phyloP scores from a whole-genome alignment of 352 stramenopile genomes.

The Thraustotheca clavata region DNA sequence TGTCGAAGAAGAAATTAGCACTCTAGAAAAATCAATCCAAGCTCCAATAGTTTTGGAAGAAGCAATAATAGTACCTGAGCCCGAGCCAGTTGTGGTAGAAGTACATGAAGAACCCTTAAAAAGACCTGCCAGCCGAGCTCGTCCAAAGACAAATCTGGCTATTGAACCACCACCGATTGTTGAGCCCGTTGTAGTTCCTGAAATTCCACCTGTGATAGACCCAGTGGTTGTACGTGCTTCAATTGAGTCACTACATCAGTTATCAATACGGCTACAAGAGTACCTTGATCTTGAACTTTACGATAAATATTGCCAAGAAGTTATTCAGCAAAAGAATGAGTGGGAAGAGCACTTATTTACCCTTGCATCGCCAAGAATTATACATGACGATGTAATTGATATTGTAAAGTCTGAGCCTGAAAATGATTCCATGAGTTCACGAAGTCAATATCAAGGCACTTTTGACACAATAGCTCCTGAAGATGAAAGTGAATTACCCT shows the following conservation, averaged over 20 bases:
- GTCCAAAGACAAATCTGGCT: background rate
- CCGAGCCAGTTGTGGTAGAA: background rate
- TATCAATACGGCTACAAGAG: background rate
- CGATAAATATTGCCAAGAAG: conserved; percentile 7
- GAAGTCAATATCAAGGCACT: background rate
- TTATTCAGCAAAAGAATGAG: background rate
- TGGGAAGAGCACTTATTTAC: background rate
- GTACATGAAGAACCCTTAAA: background rate
- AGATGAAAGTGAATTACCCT: background rate
- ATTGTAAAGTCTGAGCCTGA: background rate
- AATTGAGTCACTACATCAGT: background rate
- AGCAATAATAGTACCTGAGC: background rate
- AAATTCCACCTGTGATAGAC: background rate
- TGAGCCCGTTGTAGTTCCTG: background rate
- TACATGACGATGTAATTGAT: background rate
- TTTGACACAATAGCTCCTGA: background rate
- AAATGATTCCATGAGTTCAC: background rate
- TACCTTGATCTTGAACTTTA: conserved; percentile 1
- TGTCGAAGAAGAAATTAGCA: background rate
- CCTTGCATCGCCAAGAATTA: background rate
- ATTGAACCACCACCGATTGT: no score
- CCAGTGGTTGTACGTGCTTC: background rate
- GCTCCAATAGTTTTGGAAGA: background rate
- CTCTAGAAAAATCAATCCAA: background rate
- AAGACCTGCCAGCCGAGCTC: background rate